Evolutionary conservation across 306 rosid species (phyloP).

Genomic region (Dicorynia guianensis): DNA sequence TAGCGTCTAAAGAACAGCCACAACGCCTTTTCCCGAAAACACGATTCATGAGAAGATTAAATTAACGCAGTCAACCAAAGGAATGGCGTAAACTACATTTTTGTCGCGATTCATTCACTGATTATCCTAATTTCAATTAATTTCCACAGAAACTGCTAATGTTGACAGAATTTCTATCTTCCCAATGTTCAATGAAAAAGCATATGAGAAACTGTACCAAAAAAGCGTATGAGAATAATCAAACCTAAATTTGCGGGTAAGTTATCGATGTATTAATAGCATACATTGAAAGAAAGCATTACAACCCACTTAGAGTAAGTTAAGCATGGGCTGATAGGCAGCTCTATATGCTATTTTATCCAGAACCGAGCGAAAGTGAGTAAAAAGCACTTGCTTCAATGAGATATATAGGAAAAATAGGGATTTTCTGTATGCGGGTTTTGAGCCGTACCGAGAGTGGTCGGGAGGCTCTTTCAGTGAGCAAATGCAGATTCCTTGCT

Average conservation of each 20-base stretch:
- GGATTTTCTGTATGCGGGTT: too few relatives aligned
- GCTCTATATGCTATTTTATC: background rate
- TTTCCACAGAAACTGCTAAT: background rate
- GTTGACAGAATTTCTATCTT: background rate
- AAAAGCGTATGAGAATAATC: background rate
- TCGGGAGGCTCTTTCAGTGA: too few relatives aligned
- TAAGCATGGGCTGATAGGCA: background rate
- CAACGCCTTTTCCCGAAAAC: slow-evolving; percentile 1
- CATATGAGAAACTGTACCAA: background rate
- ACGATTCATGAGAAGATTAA: background rate
- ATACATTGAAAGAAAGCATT: background rate
- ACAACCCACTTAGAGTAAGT: background rate
- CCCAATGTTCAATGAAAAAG: background rate
- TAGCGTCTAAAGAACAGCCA: slow-evolving; percentile 26
- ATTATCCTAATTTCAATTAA: background rate
- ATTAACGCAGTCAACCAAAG: slow-evolving; percentile 24
- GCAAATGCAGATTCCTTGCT: too few relatives aligned
- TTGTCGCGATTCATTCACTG: background rate
- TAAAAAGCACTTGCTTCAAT: too few relatives aligned
- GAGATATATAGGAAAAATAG: too few relatives aligned
- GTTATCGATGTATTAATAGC: background rate
- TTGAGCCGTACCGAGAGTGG: too few relatives aligned
- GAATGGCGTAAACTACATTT: background rate
- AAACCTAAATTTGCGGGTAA: background rate
- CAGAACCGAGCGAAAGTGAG: background rate